Conservation (phyloP, 2,329 filamentous ascomycete genomes). For the Reticulascus tulasneorum region DNA sequence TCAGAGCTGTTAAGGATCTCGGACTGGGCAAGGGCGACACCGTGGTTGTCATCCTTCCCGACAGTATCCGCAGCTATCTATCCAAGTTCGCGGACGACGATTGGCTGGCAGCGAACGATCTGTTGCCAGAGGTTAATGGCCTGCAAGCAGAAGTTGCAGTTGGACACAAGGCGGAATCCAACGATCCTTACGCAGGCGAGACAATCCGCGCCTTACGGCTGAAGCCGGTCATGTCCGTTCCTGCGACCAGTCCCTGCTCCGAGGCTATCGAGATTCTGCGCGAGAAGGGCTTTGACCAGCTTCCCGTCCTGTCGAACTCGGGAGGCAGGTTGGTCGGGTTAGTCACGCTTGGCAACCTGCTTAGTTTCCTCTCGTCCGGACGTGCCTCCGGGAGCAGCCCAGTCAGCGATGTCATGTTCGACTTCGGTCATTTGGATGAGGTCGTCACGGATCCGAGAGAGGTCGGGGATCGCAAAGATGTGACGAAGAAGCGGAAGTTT, state of each 20-base stretch:
- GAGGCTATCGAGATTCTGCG: conserved; percentile 97
- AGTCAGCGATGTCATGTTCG: conserved; percentile 92
- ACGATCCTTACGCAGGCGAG: conserved; percentile 70
- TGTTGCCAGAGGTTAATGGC: conserved; percentile 59
- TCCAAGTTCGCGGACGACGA: conserved; percentile 99
- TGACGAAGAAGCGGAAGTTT: conserved; percentile 63
- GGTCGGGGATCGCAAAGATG: conserved; percentile 23
- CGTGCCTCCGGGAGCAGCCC: conserved; percentile 70
- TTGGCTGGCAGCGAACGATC: conserved; percentile 95
- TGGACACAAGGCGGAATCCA: conserved; percentile 27
- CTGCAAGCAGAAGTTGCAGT: conserved; percentile 40
- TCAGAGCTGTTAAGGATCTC: conserved; percentile 72
- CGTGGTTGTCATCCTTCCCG: conserved; percentile 86
- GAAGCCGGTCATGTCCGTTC: conserved; percentile 88
- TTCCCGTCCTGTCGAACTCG: conserved; percentile 75
- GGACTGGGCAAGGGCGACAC: conserved; percentile 78
- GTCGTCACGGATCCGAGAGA: conserved; percentile 79
- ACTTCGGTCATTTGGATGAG: conserved; percentile 84
- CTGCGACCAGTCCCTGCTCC: conserved; percentile 66
- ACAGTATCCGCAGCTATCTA: conserved; percentile 95
- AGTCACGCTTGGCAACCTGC: conserved; percentile 89
- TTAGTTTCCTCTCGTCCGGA: conserved; percentile 83
- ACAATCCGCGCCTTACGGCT: conserved; percentile 80
- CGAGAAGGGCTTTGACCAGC: conserved; percentile 95
- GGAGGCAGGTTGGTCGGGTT: conserved; percentile 78